Evolutionary conservation across 176 grass and related monocot species (phyloP), one percentile per base, ranked within the genome.

Genomic region (Lolium multiflorum): DNA sequence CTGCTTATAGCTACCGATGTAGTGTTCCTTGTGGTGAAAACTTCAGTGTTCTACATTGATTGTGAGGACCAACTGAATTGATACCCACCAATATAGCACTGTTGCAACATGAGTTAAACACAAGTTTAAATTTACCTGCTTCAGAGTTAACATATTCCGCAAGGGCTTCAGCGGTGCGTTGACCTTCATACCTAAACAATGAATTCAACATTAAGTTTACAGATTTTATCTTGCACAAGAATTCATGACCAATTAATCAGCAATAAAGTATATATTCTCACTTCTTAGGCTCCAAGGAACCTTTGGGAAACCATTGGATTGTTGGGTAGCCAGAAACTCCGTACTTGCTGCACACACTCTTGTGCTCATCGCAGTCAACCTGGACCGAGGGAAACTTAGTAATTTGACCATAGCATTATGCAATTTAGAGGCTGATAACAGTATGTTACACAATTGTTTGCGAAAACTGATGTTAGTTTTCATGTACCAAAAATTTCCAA

Each of bases 291-390:
- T 98, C 94, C 80, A 96, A 90, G 31, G 97, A 98, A 69, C 97
- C 97, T 89, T 98, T 96, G 22, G 97, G 90, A 44, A 98, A 98
- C 96, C 94, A 98, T 59, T 96, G 97, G 76, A 98, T 86, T 89
- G 97, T 98, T 71, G 97, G 97, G 79, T 98, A 98, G 22, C 97
- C 90, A 76, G 91, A 88, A 88, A 98, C 97, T 48, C 97, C 97
- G 82, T 98, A 96, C 83, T 98, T 98, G 90, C 92, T 92, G 89
- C 97, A 98, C 72, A 98, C 15, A 85, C 76, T 83, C 90, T 98
- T 98, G 88, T 98, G 97, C 83, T 89, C 83, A 78, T 98, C 97
- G 9, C 97, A 98, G 55, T 98, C 97, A 90, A 98, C 97, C 97
- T 98, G 85, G 50, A 90, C 79, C 79, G 13, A 75, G 43, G 22